Base-by-base conservation (phyloP, 1,139 yeast species). In the Magnusiomyces fungicola region DNA sequence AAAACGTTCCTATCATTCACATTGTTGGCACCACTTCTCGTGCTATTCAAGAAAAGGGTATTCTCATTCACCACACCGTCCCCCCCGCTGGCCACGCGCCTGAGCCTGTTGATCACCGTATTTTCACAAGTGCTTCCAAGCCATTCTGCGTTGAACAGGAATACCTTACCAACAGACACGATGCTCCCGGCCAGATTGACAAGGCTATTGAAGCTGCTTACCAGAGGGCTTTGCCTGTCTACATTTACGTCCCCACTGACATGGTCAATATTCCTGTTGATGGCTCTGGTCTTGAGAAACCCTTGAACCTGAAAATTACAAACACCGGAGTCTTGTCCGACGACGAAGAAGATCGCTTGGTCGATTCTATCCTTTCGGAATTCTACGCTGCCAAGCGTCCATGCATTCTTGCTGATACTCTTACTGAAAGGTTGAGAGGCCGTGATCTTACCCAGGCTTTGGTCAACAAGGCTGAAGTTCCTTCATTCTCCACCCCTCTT, bases 21-120 rank as follows among this genome's bases (percentile, higher is more conserved):
- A 80, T 88, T 58, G 95, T 88, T 37, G 96, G 96, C 45, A 81
- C 86, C 30, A 79, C 85, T 47, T 74, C 83, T 41, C 68, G 75
- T 4, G 66, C 68, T 24, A 63, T 67, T 30, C 73, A 68, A 63
- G 61, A 75, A 64, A 58, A 67, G 34, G 61, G 65, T 42, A 53
- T 64, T 52, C 53, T 66, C 53, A 59, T 75, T 52, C 96, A 89
- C 65, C 96, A 89, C 64, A 73, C 85, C 57, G 73, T 84, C 23
- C 89, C 88, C 27, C 70, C 76, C 38, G 19, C 36, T 3, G 68
- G 57, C n/a, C 56, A 55, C 43, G 56, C 54, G 6, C 55, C 54
- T 23, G 68, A 79, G 10, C 65, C 69, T 43, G 76, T 81, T 49
- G 79, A 87, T 63, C 92, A 83, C 60, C 70, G 72, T 47, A 75